phyloP scores from a whole-genome alignment of 257 asterid species.

The Orobanche coerulescens region DNA sequence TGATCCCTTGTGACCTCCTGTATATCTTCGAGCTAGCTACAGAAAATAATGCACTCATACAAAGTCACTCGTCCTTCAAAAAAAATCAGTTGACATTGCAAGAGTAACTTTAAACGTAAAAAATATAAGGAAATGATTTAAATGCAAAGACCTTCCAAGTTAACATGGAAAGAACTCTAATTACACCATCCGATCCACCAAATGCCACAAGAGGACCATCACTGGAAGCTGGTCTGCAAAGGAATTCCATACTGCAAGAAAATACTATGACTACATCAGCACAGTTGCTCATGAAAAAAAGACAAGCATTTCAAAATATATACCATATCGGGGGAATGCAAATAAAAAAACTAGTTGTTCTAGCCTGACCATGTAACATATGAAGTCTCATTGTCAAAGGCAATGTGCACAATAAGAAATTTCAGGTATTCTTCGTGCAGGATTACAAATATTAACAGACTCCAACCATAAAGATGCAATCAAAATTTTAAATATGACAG shows the following conservation, averaged over 20 bases:
- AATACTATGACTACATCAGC: constrained; percentile 25
- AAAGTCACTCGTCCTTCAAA: constrained; percentile 13
- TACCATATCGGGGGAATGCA: neutral
- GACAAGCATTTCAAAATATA: constrained; percentile 11
- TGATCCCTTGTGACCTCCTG: constrained; percentile 96
- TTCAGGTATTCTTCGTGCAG: too few species aligned
- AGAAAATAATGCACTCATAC: constrained; percentile 12
- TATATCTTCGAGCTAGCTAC: constrained; percentile 92
- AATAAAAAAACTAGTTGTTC: neutral
- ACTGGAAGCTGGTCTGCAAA: constrained; percentile 54
- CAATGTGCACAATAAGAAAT: too few species aligned
- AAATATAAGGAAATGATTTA: constrained; percentile 17
- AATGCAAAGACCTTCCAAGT: constrained; percentile 76
- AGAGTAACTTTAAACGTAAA: constrained; percentile 4
- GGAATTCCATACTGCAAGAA: constrained; percentile 76
- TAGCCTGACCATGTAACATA: neutral
- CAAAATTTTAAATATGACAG: neutral
- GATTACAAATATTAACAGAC: too few species aligned
- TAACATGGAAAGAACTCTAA: constrained; percentile 96
- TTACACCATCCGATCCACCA: constrained; percentile 97
- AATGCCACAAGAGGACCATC: constrained; percentile 99
- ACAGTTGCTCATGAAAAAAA: constrained; percentile 12
- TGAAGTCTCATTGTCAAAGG: too few species aligned
- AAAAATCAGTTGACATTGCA: constrained; percentile 4
- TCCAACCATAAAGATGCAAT: neutral